These are phyloP conservation scores for Protostelium mycophagum DNA, from an alignment of 78 protist species.

Conservation along the genomic window DNA sequence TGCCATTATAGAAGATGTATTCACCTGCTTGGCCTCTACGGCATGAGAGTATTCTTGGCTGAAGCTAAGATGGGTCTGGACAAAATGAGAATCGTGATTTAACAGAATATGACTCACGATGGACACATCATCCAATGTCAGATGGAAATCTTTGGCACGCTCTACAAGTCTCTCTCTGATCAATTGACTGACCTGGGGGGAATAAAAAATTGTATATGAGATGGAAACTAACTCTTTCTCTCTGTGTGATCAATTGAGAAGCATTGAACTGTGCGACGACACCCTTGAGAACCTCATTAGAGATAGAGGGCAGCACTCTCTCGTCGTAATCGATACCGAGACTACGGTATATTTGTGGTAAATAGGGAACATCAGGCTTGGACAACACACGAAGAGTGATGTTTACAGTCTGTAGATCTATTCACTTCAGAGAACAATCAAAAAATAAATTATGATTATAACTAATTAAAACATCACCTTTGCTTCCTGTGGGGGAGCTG, in stretches of 20 bases:
- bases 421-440: too few relatives aligned
- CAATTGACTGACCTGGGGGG: constrained; percentile 35
- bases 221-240: constrained; percentile 59
- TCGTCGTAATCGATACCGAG: constrained; percentile 91
- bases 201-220: not conserved
- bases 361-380: constrained; percentile 62
- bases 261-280: constrained; percentile 95
- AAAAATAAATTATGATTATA: not conserved
- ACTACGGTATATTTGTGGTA: constrained; percentile 55
- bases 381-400: constrained; percentile 83
- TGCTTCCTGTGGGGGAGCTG: constrained; percentile 84
- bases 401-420: constrained; percentile 92
- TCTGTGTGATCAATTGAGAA: constrained; percentile 88
- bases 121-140: constrained; percentile 90
- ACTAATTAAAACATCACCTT: constrained; percentile 23
- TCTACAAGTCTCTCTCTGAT: constrained; percentile 58
- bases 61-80: constrained; percentile 77
- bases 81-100: not conserved
- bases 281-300: constrained; percentile 90
- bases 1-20: not conserved
- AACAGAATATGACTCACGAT: constrained; percentile 47
- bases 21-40: constrained; percentile 91
- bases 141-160: constrained; percentile 84
- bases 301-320: constrained; percentile 88
- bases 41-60: constrained; percentile 91